Base-by-base conservation (phyloP, 148 eudicot species). In the Camellia granthamiana region DNA sequence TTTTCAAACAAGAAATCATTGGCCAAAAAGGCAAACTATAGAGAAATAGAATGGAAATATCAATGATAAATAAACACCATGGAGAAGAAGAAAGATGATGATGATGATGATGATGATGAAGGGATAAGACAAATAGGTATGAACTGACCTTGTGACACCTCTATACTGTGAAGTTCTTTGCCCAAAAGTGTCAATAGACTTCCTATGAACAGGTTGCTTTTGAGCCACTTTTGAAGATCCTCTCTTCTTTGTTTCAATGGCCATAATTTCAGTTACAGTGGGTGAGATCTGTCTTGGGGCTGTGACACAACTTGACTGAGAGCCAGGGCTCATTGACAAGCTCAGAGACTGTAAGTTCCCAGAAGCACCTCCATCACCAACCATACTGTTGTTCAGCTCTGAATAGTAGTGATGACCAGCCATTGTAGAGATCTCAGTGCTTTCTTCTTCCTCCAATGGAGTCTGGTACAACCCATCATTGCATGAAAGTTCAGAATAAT, bases 161-260 rank as follows among this genome's bases (percentile, higher is more conserved):
- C 98, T 89, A 67, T 95, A 95, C 88, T 95, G 98, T 3, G 98
- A 95, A 58, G 98, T 95, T 64, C 98, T 90, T 74, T 95, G 98
- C 14, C 98, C 98, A 89, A 95, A 95, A 72, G 97, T 93, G 80
- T 93, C 95, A 80, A 95, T 83, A 79, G 98, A 92, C 83, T 94
- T 94, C 86, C 98, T 88, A 77, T 94, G 98, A 85, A 92, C 93
- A 85, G 90, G 88, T 72, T 87, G 92, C 79, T 90, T 91, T 55
- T 84, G 90, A 52, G 86, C 84, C 41, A 86, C 87, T 69, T 86
- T 88, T 30, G 82, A 92, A 47, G 85, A 80, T 10, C 93, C 89
- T 80, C 94, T 95, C 81, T 90, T 91, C 88, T 87, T 89, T 44
- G 84, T 86, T 54, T 90, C 92, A 82, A 83, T 66, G 2, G 72